phyloP scores from a whole-genome alignment of 805 yeast genomes.

The Clavispora santaluciae region DNA sequence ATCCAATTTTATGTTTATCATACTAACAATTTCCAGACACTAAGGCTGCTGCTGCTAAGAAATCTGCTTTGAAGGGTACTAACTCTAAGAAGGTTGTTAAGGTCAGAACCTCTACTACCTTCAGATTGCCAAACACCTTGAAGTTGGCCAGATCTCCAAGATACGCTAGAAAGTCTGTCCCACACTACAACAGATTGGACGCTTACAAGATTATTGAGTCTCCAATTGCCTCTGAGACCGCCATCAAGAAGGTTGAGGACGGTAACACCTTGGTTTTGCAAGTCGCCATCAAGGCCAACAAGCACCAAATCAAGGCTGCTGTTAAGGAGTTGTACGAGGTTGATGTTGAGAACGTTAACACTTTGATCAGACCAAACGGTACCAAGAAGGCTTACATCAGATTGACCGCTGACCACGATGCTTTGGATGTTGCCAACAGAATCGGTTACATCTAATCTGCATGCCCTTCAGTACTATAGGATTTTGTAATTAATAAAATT shows the following conservation, averaged over 20 bases:
- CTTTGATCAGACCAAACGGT: conserved; percentile 98
- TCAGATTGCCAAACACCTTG: conserved; percentile 97
- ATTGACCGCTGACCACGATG: conserved; percentile 98
- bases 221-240: conserved; percentile 97
- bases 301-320: conserved; percentile 96
- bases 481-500: conserved; percentile 17
- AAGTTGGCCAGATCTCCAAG: conserved; percentile 91
- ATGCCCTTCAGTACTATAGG: conserved; percentile 7
- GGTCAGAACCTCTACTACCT: conserved; percentile 92
- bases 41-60: conserved; percentile 97
- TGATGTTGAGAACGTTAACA: conserved; percentile 90
- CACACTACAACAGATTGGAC: conserved; percentile 96
- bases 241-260: conserved; percentile 99
- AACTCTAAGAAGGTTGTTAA: conserved; percentile 84
- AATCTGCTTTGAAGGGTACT: conserved; percentile 97
- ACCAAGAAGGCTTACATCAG: conserved; percentile 99
- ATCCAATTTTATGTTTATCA: neutral
- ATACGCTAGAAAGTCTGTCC: conserved; percentile 92
- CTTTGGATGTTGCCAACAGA: conserved; percentile 99
- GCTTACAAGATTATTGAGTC: conserved; percentile 89
- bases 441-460: conserved; percentile 88
- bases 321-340: conserved; percentile 98
- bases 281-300: conserved; percentile 96
- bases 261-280: conserved; percentile 99
- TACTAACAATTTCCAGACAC: conserved; percentile 32